Evolutionary conservation across 306 rosid species (phyloP).

Genomic region (Begonia peltatifolia): DNA sequence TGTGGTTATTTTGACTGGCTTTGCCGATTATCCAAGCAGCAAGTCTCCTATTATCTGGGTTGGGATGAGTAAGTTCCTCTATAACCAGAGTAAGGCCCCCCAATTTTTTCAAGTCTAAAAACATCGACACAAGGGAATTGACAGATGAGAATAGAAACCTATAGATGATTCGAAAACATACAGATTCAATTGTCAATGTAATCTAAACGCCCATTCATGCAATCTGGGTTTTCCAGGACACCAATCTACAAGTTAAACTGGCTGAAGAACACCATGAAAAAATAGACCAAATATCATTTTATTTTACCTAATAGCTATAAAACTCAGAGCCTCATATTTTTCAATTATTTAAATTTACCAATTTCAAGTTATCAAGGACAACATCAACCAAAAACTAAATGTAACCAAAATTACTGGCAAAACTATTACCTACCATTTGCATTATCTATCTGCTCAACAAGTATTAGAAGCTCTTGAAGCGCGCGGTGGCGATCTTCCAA

Average conservation of each 20-base stretch:
- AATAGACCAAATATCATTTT: too few species aligned
- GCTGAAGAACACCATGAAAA: too few species aligned
- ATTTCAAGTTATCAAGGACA: too few species aligned
- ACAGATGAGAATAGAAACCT: neutral
- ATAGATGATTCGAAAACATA: neutral
- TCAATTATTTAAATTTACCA: too few species aligned
- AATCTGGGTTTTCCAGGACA: too few species aligned
- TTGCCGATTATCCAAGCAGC: conserved; percentile 88
- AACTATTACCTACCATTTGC: conserved; percentile 48
- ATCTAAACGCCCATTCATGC: too few species aligned
- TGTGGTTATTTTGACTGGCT: conserved; percentile 74
- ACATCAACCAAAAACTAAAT: neutral
- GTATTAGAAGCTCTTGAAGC: conserved; percentile 58
- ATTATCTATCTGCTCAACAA: conserved; percentile 74
- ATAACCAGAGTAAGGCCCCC: conserved; percentile 52
- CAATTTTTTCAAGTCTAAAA: conserved; percentile 55
- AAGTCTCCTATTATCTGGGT: conserved; percentile 42
- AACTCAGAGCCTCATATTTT: too few species aligned
- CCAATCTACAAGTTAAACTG: too few species aligned
- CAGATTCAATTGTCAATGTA: neutral
- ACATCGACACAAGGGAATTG: neutral
- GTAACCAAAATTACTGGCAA: neutral
- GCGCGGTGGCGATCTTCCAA: conserved; percentile 66
- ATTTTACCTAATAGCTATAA: too few species aligned
- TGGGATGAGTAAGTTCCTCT: conserved; percentile 43